Percentiles rank a stretch among this genome's conserved stretches.
Conservation (phyloP, 2,329 filamentous ascomycete genomes). For the Xylariales sp. region DNA sequence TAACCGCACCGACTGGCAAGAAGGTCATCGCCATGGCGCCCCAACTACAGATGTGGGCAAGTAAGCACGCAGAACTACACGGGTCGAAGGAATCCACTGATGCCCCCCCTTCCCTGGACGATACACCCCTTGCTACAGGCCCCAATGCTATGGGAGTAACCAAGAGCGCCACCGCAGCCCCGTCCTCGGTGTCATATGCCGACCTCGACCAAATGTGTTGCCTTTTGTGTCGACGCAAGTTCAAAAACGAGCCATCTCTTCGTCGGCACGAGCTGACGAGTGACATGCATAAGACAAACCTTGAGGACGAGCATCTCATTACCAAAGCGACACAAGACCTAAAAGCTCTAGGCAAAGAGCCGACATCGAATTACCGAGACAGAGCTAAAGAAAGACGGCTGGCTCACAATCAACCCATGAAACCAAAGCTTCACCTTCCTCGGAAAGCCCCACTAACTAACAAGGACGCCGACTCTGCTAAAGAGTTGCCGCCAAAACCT, state of each 20-base stretch:
- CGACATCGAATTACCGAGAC: constrained; percentile 66
- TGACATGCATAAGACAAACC: constrained; percentile 56
- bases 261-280: constrained; percentile 59
- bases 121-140: constrained; percentile 45
- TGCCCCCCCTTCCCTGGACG: constrained; percentile 51
- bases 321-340: constrained; percentile 48
- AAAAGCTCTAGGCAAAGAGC: constrained; percentile 51
- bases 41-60: constrained; percentile 77
- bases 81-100: constrained; percentile 56
- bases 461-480: constrained; percentile 54
- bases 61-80: constrained; percentile 75
- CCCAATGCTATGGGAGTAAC: constrained; percentile 42
- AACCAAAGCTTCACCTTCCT: constrained; percentile 55
- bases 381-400: constrained; percentile 74
- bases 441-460: constrained; percentile 45
- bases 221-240: constrained; percentile 57
- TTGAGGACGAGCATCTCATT: constrained; percentile 47
- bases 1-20: constrained; percentile 51
- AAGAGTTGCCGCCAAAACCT: constrained; percentile 52
- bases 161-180: constrained; percentile 35
- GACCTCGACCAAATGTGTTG: constrained; percentile 62
- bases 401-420: constrained; percentile 70
- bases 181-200: constrained; percentile 67
- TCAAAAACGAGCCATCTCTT: constrained; percentile 54
- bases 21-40: constrained; percentile 69